phyloP scores from a whole-genome alignment of 148 eudicot genomes.

The Drosera capensis region DNA sequence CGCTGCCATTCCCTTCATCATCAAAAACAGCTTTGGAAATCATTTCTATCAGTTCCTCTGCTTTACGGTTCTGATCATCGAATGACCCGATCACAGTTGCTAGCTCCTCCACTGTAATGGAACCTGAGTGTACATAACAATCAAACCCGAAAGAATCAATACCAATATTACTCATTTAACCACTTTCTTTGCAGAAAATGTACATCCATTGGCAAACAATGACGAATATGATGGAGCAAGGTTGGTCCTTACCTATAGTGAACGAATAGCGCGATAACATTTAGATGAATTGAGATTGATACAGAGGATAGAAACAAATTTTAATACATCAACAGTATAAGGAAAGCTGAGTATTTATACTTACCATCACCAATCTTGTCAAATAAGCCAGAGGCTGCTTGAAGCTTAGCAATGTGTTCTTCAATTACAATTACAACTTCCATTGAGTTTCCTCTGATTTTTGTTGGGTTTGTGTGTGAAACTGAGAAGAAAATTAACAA shows the following conservation, averaged over 20 bases:
- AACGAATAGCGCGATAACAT: no score
- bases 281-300: background rate
- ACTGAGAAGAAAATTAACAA: background rate
- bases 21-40: conserved; percentile 36
- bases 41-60: conserved; percentile 39
- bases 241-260: no score
- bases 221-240: no score
- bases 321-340: background rate
- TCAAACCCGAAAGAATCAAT: background rate
- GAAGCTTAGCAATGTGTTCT: conserved; percentile 32
- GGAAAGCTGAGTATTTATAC: background rate
- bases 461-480: background rate
- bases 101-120: conserved; percentile 39
- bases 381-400: conserved; percentile 32
- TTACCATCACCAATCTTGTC: conserved; percentile 47
- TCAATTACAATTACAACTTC: conserved; percentile 5
- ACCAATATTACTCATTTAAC: conserved; percentile 1
- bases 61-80: conserved; percentile 41
- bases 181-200: no score
- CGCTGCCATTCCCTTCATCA: conserved; percentile 31
- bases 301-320: background rate
- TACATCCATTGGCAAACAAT: no score
- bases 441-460: background rate
- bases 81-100: conserved; percentile 39
- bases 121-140: conserved; percentile 8